Evolutionary conservation across 352 stramenopile genomes (phyloP), one percentile per base, ranked within the genome.

Genomic region (Blastocystis sp.): DNA sequence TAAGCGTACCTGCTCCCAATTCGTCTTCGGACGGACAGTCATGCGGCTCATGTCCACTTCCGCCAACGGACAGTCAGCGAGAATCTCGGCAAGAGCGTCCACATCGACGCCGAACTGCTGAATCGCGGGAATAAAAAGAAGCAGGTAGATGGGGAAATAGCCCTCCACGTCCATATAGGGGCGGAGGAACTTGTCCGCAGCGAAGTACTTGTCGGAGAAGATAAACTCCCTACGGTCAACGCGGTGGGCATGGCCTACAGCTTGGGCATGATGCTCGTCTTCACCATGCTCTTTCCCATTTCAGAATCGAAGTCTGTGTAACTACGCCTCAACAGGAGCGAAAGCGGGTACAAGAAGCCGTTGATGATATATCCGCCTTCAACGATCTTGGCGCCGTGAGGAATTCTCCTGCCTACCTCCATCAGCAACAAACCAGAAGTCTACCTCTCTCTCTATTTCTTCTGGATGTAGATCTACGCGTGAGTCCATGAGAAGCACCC

Each of bases 161-260:
- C 79, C 79, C 41, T 89, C 79, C 41, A 71, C 67, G 39, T 89
- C 62, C 55, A 89, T 89, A n/a, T 76, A 89, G 31, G 41, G 79
- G 50, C 79, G 79, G 29, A 89, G 29, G 59, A 89, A 89, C 33
- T 59, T 85, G 41, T 85, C 74, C 29, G 33, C 59, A 12, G 51
- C 50, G 9, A 85, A n/a, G 60, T 85, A 85, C 55, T 85, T 85
- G 12, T 85, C 74, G 13, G 74, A 85, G 45, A 85, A 85, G 24
- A 85, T 62, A 39, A 85, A 85, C 55, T 85, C 50, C 26, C 74
- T 85, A 69, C 24, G 35, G 16, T 70, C 26, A 29, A 85, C 0
- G 10, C 35, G 2, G 31, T 33, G 6, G 9, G 0, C 2, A 26
- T 10, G 26, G 0, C 55, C 0, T 50, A 85, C 74, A 85, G 74